Evolutionary conservation across 331 rosid genomes (phyloP).

Genomic region (Malus hybrid): DNA sequence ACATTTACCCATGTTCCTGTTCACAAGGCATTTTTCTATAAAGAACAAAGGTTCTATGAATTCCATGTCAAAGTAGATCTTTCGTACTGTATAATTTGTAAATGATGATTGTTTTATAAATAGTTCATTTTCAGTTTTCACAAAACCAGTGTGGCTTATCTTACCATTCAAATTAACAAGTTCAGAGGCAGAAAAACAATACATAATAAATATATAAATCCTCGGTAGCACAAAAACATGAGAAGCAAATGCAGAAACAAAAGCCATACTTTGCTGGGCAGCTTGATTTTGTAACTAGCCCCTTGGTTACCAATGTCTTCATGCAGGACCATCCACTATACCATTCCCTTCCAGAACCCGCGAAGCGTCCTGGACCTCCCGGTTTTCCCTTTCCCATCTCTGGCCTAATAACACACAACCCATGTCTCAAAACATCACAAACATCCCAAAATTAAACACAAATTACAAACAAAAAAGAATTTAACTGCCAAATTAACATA

Average conservation of each 20-base stretch:
- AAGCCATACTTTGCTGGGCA: constrained; percentile 82
- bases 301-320: constrained; percentile 73
- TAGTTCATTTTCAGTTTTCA: background rate
- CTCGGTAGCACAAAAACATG: background rate
- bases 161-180: background rate
- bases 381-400: constrained; percentile 83
- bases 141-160: background rate
- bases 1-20: background rate
- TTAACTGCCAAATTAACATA: constrained; percentile 25
- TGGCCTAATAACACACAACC: constrained; percentile 38
- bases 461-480: background rate
- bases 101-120: background rate
- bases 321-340: constrained; percentile 92
- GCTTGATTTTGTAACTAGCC: constrained; percentile 79
- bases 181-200: background rate
- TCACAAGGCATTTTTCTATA: background rate
- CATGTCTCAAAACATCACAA: constrained; percentile 12
- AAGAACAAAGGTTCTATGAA: background rate
- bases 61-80: background rate
- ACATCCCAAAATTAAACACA: background rate
- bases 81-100: background rate
- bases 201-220: background rate
- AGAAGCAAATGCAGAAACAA: constrained; percentile 1
- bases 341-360: constrained; percentile 73
- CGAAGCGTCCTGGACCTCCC: constrained; percentile 23